phyloP scores from a whole-genome alignment of 129 eudicot species.

The Erigeron canadensis region DNA sequence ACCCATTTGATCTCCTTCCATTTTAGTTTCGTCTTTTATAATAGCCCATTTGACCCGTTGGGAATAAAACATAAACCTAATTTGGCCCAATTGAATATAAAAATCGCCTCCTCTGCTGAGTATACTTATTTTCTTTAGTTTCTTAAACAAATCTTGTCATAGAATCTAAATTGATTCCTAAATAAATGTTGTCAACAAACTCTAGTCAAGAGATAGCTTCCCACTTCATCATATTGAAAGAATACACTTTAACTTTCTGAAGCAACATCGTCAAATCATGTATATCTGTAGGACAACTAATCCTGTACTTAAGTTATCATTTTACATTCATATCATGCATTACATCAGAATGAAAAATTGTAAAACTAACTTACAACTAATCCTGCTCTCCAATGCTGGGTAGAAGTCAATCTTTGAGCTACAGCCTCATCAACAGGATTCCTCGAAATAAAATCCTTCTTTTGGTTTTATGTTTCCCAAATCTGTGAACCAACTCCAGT shows the following conservation, averaged over 20 bases:
- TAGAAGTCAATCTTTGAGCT: conserved; percentile 46
- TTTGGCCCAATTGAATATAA: too few species aligned
- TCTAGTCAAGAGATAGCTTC: background rate
- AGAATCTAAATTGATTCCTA: background rate
- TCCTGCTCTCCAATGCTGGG: conserved; percentile 74
- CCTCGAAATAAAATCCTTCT: conserved; percentile 61
- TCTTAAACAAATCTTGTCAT: background rate
- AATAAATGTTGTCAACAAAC: background rate
- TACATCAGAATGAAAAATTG: background rate
- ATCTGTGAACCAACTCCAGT: conserved; percentile 50
- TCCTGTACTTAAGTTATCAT: background rate
- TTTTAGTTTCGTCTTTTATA: background rate
- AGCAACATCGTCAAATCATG: background rate
- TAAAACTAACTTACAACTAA: conserved; percentile 69
- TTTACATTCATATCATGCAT: background rate
- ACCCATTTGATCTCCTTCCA: background rate
- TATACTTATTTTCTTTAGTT: background rate
- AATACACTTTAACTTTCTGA: too few species aligned
- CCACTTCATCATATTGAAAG: background rate
- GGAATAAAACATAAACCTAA: too few species aligned
- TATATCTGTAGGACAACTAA: background rate
- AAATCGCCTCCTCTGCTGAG: background rate
- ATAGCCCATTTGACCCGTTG: background rate
- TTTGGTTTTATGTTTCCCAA: conserved; percentile 53
- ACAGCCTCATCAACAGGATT: conserved; percentile 46